Evolutionary conservation across 2,329 filamentous ascomycete species (phyloP), one percentile per base, ranked within the genome.

Genomic region (Hymenoscyphus fraxineus): DNA sequence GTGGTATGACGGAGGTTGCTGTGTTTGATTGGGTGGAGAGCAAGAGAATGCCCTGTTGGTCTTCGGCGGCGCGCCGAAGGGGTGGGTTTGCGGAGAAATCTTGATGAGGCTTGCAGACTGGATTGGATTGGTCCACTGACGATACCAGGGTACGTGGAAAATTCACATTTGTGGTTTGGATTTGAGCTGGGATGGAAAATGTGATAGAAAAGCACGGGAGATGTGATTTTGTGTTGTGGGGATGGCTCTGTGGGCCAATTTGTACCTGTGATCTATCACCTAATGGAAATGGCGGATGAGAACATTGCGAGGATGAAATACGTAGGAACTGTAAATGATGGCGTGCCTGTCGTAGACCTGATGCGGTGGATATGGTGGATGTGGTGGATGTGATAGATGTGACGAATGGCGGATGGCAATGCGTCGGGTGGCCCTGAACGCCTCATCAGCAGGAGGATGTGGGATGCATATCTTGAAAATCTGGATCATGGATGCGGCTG

Each of bases 61-160:
- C 27, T 27, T 35, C 35, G 35, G 35, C 6, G 35, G 3, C 3
- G 0, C 27, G 27, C 27, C 27, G 27, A 3, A 27, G 35, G 35
- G 35, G 35, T 6, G 22, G n/a, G 38, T 4, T 54, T 41, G 59
- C 40, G 51, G 59, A 32, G 59, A 59, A 60, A 60, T 40, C 59
- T 35, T 60, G 16, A 19, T 40, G 32, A 6, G 22, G 12, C 19
- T 19, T 9, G 16, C 39, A 41, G 13, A 13, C 16, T 27, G 2
- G 9, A 22, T 22, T 51, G 19, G n/a, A 51, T 35, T 10, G 35
- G 35, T 35, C 35, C 35, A 35, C 35, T 27, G 35, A 35, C 35
- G 4, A 10, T 6, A 10, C 35, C 35, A 35, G 35, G 35, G 9
- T 35, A 35, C 2, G 35, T 35, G 19, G 19, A 47, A 22, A 51